These are phyloP conservation scores for Linderniella brevidens DNA, from an alignment of 257 asterid genomes.

Conservation along the genomic window DNA sequence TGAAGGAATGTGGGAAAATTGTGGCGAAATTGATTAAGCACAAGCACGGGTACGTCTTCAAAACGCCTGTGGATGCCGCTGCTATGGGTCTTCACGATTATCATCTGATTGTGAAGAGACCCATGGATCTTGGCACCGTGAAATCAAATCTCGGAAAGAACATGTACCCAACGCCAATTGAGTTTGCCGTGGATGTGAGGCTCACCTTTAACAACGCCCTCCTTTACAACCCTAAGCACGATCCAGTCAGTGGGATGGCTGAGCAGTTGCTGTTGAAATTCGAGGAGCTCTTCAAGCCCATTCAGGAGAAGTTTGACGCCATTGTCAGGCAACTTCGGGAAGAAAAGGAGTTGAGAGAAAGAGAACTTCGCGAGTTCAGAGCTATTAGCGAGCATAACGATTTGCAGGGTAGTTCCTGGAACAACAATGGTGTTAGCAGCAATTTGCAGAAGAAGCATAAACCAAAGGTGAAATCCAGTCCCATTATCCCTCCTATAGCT, in stretches of 20 bases:
- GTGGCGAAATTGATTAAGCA: conserved; percentile 54
- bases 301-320: conserved; percentile 32
- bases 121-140: conserved; percentile 94
- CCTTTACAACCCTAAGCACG: conserved; percentile 76
- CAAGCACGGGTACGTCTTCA: conserved; percentile 49
- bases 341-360: conserved; percentile 15
- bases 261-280: conserved; percentile 38
- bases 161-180: conserved; percentile 35
- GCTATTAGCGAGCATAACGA: conserved; percentile 22
- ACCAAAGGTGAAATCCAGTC: conserved; percentile 27
- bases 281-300: conserved; percentile 63
- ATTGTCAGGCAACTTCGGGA: conserved; percentile 17
- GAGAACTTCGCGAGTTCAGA: conserved; percentile 14
- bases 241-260: conserved; percentile 54
- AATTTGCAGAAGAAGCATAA: conserved; percentile 22
- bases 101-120: conserved; percentile 69
- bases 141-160: conserved; percentile 41
- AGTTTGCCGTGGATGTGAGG: conserved; percentile 72
- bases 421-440: conserved; percentile 9
- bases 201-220: conserved; percentile 80
- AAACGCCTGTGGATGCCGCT: conserved; percentile 56
- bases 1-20: conserved; percentile 62
- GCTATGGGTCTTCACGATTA: conserved; percentile 67
- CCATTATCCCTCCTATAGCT: conserved; percentile 16
- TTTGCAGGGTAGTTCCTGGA: conserved; percentile 78